Evolutionary conservation across 2,329 filamentous ascomycete species (phyloP).

Genomic region (Stromatinia cepivora): DNA sequence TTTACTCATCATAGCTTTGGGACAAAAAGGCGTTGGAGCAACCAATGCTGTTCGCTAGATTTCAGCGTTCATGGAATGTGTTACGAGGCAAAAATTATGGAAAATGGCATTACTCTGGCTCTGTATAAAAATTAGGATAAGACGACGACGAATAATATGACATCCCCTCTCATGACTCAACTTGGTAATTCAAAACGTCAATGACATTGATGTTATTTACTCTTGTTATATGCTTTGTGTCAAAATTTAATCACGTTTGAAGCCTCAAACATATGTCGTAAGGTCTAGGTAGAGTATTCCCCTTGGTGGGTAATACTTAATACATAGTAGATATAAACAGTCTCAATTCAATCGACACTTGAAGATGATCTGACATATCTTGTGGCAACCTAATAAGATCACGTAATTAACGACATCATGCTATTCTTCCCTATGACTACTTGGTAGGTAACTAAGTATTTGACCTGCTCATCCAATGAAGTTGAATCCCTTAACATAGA

Average conservation of each 20-base stretch:
- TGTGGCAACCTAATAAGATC: neutral
- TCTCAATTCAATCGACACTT: neutral
- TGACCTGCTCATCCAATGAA: neutral
- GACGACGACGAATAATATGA: conserved; percentile 54
- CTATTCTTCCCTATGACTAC: neutral
- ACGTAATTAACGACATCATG: neutral
- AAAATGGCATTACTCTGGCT: conserved; percentile 37
- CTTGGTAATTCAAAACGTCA: neutral
- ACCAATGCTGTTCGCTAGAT: conserved; percentile 36
- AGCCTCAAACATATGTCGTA: neutral
- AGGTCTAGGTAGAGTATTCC: neutral
- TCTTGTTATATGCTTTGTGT: neutral
- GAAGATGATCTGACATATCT: neutral
- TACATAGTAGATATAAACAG: neutral
- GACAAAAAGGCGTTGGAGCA: conserved; percentile 40
- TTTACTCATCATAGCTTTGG: conserved; percentile 41
- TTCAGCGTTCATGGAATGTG: conserved; percentile 35
- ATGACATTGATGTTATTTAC: neutral
- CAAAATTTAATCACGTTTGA: neutral
- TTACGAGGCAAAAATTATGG: conserved; percentile 35
- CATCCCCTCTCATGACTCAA: conserved; percentile 54
- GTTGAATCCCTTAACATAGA: neutral
- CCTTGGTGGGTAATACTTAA: no score
- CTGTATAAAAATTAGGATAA: conserved; percentile 47
- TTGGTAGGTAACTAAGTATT: neutral